Evolutionary conservation across 1,139 yeast genomes (phyloP), one percentile per base, ranked within the genome.

Genomic region (Nakaseomyces kungkrabaensis): DNA sequence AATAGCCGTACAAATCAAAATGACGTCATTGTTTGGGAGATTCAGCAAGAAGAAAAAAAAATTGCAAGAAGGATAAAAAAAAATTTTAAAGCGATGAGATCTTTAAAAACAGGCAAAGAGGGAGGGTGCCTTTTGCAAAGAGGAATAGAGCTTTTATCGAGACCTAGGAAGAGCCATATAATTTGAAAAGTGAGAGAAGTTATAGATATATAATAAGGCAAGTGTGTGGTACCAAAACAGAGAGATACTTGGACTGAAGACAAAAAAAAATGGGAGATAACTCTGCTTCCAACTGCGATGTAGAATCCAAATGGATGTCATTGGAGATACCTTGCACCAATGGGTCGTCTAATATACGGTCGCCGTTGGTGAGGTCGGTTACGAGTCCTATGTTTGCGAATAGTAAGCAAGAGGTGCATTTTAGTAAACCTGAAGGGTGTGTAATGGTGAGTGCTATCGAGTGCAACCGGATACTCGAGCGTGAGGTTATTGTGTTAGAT

Each of bases 401-500:
- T 34, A 54, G 56, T 50, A 58, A 57, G 47, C 54, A 59, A 43
- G 63, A 59, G 31, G 53, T 49, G 49, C 57, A 56, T 38, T 54
- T 58, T 45, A 48, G 51, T 6, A 60, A 56, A 44, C 66, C 64
- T 10, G 46, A 48, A 3, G 59, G 55, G 25, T 54, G 58, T 22
- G 29, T 48, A 22, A 36, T 60, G 13, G 52, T 61, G 2, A 48
- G 58, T 8, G 58, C 60, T 7, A 50, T 53, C 8, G 62, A 59
- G 50, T 46, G 60, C 17, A 57, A 58, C 31, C 51, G 50, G 37
- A 49, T 54, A 17, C n/a, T 57, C 37, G 42, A 47, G 37, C 37
- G 50, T 1, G 48, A 56, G 41, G 44, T 65, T 27, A 47, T 84
- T 32, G 57, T 82, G 4, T 69, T 87, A 13, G 96, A 87, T 62